Evolutionary conservation across 768 basidiomycete genomes (phyloP).

Genomic region (Brasilioporus rufonigricans): DNA sequence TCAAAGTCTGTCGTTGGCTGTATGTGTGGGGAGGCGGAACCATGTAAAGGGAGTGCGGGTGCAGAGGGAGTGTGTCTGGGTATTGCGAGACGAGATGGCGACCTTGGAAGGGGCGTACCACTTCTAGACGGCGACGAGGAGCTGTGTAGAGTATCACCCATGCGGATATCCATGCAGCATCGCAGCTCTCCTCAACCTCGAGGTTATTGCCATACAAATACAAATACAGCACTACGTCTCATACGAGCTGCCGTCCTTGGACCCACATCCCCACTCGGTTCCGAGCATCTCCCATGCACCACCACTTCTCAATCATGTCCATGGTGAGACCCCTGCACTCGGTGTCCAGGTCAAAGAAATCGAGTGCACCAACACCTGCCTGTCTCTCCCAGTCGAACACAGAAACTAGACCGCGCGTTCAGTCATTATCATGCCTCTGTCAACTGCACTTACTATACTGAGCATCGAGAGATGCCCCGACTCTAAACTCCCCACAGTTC

Average conservation of each 20-base stretch:
- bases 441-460: constrained; percentile 57
- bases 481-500: constrained; percentile 49
- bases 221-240: constrained; percentile 6
- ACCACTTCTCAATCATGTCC: constrained; percentile 85
- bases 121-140: constrained; percentile 37
- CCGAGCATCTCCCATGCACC: constrained; percentile 72
- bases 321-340: constrained; percentile 27
- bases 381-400: constrained; percentile 42
- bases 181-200: background rate
- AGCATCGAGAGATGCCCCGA: constrained; percentile 71
- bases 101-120: constrained; percentile 35
- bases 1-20: constrained; percentile 42
- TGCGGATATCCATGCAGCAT: constrained; percentile 1
- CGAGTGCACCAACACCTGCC: constrained; percentile 59
- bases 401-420: constrained; percentile 34
- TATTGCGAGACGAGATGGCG: constrained; percentile 54
- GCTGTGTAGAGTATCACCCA: constrained; percentile 25
- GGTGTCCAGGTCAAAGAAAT: constrained; percentile 55
- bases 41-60: constrained; percentile 55
- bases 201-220: constrained; percentile 8
- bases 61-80: constrained; percentile 54
- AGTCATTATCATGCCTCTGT: background rate
- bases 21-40: constrained; percentile 27
- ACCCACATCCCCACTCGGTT: constrained; percentile 76
- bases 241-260: constrained; percentile 48